A percentile compares a stretch with the other conserved stretches of the same genome.
phyloP scores from a whole-genome alignment of 2,329 filamentous ascomycete species.

The Cordyceps fumosorosea region DNA sequence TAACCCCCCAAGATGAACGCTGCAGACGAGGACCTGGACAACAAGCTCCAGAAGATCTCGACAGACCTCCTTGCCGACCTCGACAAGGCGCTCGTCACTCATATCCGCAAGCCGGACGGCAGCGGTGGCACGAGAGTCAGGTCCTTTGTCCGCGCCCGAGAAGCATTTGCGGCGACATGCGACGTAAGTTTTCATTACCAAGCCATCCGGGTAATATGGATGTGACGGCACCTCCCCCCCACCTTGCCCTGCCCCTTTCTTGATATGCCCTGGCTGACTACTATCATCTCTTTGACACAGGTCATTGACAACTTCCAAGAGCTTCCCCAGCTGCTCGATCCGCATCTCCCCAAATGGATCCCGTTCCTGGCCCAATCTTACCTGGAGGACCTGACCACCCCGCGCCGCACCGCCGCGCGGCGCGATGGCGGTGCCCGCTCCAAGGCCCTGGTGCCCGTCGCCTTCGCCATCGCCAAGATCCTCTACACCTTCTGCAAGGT shows the following conservation, averaged over 20 bases:
- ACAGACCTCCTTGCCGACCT: constrained; percentile 53
- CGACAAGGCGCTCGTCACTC: constrained; percentile 43
- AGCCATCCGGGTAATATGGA: too few relatives aligned
- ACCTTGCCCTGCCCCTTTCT: not conserved
- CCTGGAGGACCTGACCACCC: constrained; percentile 54
- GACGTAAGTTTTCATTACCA: constrained; percentile 29
- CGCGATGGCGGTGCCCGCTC: constrained; percentile 22
- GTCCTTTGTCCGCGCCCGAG: constrained; percentile 42
- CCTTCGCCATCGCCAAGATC: constrained; percentile 68
- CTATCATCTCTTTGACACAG: constrained; percentile 25
- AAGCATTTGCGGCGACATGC: constrained; percentile 41
- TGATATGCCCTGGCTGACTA: constrained; percentile 5
- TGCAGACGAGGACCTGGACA: constrained; percentile 52
- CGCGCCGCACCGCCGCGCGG: constrained; percentile 21
- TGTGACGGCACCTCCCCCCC: too few relatives aligned
- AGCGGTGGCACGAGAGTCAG: constrained; percentile 37
- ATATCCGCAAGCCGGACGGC: constrained; percentile 46
- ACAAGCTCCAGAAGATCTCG: constrained; percentile 56
- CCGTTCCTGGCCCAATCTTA: constrained; percentile 71
- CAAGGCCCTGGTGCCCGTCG: constrained; percentile 47
- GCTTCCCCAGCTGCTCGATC: constrained; percentile 86
- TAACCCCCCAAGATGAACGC: constrained; percentile 45
- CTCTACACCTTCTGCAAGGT: constrained; percentile 93
- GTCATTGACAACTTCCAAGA: constrained; percentile 87
- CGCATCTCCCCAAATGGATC: constrained; percentile 69